Conservation (phyloP, 805 yeast genomes). For the Blastobotrys parvus region DNA sequence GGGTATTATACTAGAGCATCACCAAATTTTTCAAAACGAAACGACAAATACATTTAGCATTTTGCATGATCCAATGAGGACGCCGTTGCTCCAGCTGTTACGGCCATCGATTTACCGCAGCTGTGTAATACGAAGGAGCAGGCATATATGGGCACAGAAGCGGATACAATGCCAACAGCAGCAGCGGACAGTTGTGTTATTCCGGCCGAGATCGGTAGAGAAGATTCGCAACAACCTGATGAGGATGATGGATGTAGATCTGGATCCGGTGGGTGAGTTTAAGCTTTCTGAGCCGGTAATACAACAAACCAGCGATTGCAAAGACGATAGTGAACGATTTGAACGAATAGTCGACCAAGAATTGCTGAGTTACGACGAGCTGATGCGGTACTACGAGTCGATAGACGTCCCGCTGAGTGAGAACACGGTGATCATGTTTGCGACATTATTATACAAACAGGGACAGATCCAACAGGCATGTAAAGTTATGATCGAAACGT, state of each 20-base stretch:
- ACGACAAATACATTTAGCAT: too few relatives aligned
- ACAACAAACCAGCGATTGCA: neutral
- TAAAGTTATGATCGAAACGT: constrained; percentile 6
- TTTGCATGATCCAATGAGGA: too few relatives aligned
- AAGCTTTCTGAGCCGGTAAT: neutral
- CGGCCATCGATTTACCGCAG: too few relatives aligned
- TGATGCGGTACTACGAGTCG: constrained; percentile 4
- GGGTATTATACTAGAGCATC: too few relatives aligned
- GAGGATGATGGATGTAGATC: neutral
- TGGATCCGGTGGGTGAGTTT: neutral
- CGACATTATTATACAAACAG: constrained; percentile 5
- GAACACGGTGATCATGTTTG: constrained; percentile 3
- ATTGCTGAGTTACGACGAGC: neutral
- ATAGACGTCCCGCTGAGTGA: constrained; percentile 4
- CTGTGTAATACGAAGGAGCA: too few relatives aligned
- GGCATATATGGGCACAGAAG: too few relatives aligned
- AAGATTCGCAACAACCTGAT: neutral
- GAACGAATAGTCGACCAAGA: neutral
- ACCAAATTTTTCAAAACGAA: too few relatives aligned
- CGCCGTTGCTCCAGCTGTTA: too few relatives aligned
- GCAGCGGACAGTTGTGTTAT: too few relatives aligned
- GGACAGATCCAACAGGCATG: constrained; percentile 8
- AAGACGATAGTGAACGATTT: neutral
- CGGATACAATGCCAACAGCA: too few relatives aligned
- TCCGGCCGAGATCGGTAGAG: too few relatives aligned